phyloP scores from a whole-genome alignment of 2,329 filamentous ascomycete genomes.

The Fusarium domesticum region DNA sequence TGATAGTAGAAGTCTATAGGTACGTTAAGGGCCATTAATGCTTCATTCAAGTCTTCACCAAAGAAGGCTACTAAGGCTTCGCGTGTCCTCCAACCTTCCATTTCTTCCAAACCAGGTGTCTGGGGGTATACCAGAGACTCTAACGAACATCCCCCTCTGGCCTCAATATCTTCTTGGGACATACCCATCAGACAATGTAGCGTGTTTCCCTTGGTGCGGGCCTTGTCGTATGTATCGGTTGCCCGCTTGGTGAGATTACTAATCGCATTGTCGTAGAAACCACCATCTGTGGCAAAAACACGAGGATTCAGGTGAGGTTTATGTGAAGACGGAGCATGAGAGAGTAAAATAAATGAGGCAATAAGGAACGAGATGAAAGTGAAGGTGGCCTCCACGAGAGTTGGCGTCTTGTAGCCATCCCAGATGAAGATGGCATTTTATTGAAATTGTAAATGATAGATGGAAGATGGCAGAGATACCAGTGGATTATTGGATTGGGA shows the following conservation, averaged over 20 bases:
- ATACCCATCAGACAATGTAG: constrained; percentile 2
- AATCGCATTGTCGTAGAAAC: background rate
- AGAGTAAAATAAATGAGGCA: constrained; percentile 1
- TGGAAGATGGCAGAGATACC: background rate
- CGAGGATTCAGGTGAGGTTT: background rate
- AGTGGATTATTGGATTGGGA: background rate
- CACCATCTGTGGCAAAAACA: background rate
- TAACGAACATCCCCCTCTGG: constrained; percentile 1
- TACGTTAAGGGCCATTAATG: background rate
- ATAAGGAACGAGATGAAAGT: background rate
- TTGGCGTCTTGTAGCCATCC: background rate
- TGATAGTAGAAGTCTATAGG: background rate
- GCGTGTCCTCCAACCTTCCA: background rate
- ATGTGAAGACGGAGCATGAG: background rate
- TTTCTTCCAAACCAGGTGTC: background rate
- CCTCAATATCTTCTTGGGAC: constrained; percentile 1
- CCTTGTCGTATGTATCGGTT: background rate
- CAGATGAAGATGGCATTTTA: background rate
- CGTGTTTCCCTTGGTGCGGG: background rate
- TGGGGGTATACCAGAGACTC: constrained; percentile 3
- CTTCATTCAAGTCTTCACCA: constrained; percentile 1
- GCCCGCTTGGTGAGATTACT: constrained; percentile 4
- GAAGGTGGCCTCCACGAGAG: constrained; percentile 3
- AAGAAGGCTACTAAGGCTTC: background rate
- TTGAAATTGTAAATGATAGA: background rate